phyloP scores from a whole-genome alignment of 116 monocot species.

The Zostera marina region DNA sequence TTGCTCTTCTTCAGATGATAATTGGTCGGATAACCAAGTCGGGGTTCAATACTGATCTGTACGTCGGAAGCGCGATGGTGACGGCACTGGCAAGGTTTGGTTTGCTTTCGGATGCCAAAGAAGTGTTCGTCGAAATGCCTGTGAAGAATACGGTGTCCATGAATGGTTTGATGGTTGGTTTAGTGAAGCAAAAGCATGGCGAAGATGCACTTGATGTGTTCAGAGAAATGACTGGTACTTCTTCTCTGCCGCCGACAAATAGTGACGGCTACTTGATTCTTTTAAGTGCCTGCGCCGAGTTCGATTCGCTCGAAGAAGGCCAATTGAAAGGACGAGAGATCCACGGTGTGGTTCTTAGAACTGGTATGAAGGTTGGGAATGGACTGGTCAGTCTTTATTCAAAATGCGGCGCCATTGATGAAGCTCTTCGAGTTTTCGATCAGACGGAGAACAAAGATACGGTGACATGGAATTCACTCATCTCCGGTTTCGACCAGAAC shows the following conservation, averaged over 20 bases:
- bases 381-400: constrained; percentile 31
- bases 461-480: constrained; percentile 32
- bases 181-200: constrained; percentile 16
- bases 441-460: constrained; percentile 12
- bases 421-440: constrained; percentile 21
- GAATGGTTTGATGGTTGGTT: constrained; percentile 43
- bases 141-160: constrained; percentile 17
- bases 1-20: constrained; percentile 4
- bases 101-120: constrained; percentile 13
- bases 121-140: constrained; percentile 12
- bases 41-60: constrained; percentile 19
- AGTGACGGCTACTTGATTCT: constrained; percentile 18
- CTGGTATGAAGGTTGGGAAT: constrained; percentile 13
- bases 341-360: constrained; percentile 17
- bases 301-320: constrained; percentile 10
- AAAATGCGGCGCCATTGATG: constrained; percentile 20
- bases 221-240: constrained; percentile 4
- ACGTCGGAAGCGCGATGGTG: constrained; percentile 30
- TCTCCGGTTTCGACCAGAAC: constrained; percentile 30
- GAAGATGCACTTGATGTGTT: constrained; percentile 22
- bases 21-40: constrained; percentile 12
- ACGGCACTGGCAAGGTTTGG: constrained; percentile 26
- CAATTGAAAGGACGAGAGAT: constrained; percentile 18
- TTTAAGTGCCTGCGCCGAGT: constrained; percentile 24
- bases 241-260: constrained; percentile 1